Percentiles rank a stretch among this genome's conserved stretches.
These are phyloP conservation scores for Spathaspora boniae DNA, from an alignment of 805 yeast genomes.

Conservation along the genomic window DNA sequence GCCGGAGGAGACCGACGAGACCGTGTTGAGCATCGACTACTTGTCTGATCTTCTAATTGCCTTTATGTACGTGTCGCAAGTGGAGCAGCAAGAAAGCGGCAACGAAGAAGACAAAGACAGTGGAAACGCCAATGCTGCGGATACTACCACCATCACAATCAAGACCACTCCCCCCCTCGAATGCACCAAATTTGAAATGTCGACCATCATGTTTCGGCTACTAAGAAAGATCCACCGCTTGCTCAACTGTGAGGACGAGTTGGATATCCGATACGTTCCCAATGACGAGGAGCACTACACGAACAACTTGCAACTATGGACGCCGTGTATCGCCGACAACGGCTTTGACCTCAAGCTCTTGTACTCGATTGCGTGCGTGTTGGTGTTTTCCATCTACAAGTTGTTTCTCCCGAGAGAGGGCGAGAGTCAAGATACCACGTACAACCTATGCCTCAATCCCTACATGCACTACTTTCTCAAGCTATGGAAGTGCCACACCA, in stretches of 20 bases:
- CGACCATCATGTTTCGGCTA: constrained; percentile 34
- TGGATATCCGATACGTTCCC: constrained; percentile 34
- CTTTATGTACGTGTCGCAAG: constrained; percentile 23
- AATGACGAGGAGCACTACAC: constrained; percentile 33
- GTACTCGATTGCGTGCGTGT: constrained; percentile 30
- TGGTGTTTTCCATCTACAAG: constrained; percentile 30
- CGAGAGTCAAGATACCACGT: no score
- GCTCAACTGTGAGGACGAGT: constrained; percentile 43
- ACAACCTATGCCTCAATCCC: constrained; percentile 54
- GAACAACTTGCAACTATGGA: constrained; percentile 23
- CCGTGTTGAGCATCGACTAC: constrained; percentile 53
- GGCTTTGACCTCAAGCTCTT: constrained; percentile 23
- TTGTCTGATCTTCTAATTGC: constrained; percentile 51
- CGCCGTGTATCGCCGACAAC: constrained; percentile 19
- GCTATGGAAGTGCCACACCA: constrained; percentile 66
- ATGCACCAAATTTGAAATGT: constrained; percentile 31
- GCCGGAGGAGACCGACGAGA: constrained; percentile 56
- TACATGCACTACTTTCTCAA: constrained; percentile 54
- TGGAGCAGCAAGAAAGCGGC: constrained; percentile 9
- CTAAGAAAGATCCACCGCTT: constrained; percentile 32
- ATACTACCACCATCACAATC: constrained; percentile 2
- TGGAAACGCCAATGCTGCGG: no score
- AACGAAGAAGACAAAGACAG: constrained; percentile 6
- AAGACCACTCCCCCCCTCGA: no score
- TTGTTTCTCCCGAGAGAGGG: constrained; percentile 24